Base-by-base conservation (phyloP, 108 stramenopile genomes). In the Nannochloropsis salina region DNA sequence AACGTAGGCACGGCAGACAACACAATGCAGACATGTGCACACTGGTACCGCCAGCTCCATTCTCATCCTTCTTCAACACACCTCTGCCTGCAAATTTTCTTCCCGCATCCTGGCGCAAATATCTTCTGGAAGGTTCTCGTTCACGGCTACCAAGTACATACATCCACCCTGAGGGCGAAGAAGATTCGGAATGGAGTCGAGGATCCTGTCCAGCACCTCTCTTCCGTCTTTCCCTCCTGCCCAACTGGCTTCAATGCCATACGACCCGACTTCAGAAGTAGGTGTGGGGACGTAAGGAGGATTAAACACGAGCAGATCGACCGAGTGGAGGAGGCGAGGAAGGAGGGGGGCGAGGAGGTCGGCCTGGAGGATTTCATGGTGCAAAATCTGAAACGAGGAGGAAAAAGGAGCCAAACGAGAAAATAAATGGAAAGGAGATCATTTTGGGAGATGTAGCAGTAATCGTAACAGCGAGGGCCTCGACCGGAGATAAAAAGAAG, bases 261-360 rank as follows among this genome's bases (percentile, higher is more conserved):
- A 84, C 6, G 92, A 91, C 15, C 90, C 45, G 9, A 97, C 94
- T 90, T 97, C 96, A 1, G 92, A 92, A 47, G 94, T 91, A 0
- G 94, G 93, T 11, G 96, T 97, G 42, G 95, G 95, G 80, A 97
- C 96, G 83, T 97, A 97, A 9, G 96, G 96, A 42, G 96, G 96
- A 88, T 97, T 97, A 91, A 97, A 96, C 20, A 97, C 85, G n/a
- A 96, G 82, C 10, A 94, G 15, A n/a, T 74, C 61, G 6, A 74
- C n/a, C 20, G 61, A 74, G 61, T 74, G 61, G 61, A 74, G 61
- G 61, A 74, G 61, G 8, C 61, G 61, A n/a, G 61, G 61, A n/a
- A 74, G 61, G 61, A 74, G 61, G 61, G 89, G 86, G 61, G n/a
- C 20, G 8, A 74, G 61, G 61, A 74, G 61, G 61, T 84, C 41